These are phyloP conservation scores for Akebia trifoliata DNA, from an alignment of 164 flowering plant genomes.

Conservation along the genomic window DNA sequence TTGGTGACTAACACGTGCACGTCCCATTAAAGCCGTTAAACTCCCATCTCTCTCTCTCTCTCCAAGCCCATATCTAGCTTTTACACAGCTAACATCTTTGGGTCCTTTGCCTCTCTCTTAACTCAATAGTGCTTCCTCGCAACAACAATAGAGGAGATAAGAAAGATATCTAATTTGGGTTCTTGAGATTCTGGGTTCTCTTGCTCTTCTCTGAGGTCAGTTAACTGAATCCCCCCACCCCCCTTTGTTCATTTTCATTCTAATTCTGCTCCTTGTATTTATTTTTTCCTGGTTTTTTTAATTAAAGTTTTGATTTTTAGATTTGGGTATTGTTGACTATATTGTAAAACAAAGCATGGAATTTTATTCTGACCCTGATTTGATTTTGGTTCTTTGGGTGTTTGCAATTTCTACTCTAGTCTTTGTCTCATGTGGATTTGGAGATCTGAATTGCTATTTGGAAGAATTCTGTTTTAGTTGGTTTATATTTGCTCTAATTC, in stretches of 20 bases:
- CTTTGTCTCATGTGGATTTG: neutral
- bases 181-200: constrained; percentile 6
- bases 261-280: neutral
- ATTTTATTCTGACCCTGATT: neutral
- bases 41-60: constrained; percentile 12
- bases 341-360: constrained; percentile 1
- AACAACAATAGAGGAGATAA: neutral
- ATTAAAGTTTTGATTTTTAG: neutral
- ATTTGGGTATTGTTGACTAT: constrained; percentile 3
- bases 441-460: constrained; percentile 10
- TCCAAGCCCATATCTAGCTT: neutral
- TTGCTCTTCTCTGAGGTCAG: constrained; percentile 14
- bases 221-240: constrained; percentile 1
- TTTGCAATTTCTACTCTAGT: neutral
- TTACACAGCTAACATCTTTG: neutral
- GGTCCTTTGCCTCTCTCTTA: neutral
- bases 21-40: constrained; percentile 35
- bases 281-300: neutral
- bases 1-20: constrained; percentile 58
- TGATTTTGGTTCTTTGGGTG: neutral
- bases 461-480: neutral
- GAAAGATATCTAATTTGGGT: constrained; percentile 13
- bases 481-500: neutral
- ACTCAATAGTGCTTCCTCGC: constrained; percentile 2
- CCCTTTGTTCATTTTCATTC: neutral